These are phyloP conservation scores for Phytophthora colocasiae DNA, from an alignment of 352 stramenopile species.

Conservation along the genomic window DNA sequence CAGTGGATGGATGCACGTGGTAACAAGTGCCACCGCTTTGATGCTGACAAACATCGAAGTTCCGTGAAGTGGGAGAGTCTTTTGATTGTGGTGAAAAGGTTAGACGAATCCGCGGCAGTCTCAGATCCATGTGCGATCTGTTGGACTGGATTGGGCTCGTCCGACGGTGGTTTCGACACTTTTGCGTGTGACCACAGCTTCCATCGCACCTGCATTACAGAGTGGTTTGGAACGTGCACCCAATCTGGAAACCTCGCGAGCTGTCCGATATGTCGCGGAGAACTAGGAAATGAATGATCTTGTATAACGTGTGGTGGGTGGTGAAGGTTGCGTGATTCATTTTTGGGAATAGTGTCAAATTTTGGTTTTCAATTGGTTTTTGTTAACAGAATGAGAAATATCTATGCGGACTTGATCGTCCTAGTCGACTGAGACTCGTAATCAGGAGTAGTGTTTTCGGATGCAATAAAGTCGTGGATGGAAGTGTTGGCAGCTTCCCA, in stretches of 20 bases:
- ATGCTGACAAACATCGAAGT: constrained; percentile 22
- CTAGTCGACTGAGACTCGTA: too few relatives aligned
- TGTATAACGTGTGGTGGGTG: too few relatives aligned
- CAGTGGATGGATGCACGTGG: constrained; percentile 27
- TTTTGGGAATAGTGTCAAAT: too few relatives aligned
- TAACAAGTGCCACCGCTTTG: constrained; percentile 30
- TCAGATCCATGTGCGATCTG: constrained; percentile 11
- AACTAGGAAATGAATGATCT: too few relatives aligned
- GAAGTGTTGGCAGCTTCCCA: too few relatives aligned
- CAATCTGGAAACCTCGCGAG: background rate
- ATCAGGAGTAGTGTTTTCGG: too few relatives aligned
- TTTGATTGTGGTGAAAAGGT: constrained; percentile 16
- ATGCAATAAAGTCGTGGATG: too few relatives aligned
- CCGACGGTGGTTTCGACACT: too few relatives aligned
- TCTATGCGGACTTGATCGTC: too few relatives aligned
- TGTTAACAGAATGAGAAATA: too few relatives aligned
- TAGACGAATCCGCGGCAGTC: background rate
- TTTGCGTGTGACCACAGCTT: constrained; percentile 10
- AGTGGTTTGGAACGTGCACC: background rate
- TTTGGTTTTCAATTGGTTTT: too few relatives aligned
- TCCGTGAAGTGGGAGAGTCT: constrained; percentile 28
- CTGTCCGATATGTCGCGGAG: background rate
- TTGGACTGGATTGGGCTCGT: background rate
- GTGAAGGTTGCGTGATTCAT: too few relatives aligned
- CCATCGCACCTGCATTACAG: background rate